Base-by-base conservation (phyloP, 1,284 basidiomycete genomes). In the Microbotryomycetes sp. region DNA sequence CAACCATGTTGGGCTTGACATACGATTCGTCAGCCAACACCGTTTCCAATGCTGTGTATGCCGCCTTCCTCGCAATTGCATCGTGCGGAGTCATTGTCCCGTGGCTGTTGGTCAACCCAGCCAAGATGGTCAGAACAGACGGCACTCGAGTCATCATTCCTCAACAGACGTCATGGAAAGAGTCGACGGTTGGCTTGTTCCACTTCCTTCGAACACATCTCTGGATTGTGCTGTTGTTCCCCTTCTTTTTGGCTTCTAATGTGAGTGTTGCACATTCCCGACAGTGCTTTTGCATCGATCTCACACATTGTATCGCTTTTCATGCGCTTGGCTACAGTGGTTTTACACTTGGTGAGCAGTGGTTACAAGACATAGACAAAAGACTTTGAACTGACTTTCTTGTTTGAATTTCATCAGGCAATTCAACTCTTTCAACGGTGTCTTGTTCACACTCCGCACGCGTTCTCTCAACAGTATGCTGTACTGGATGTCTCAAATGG, bases 1-100 rank as follows among this genome's bases (percentile, higher is more conserved):
- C 84, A 16, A 84, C 87, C 46, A 80, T 85, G 23, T 77, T 87
- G 32, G 84, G 81, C 1, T 73, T 79, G 56, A 84, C 85, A 36
- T 68, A 73, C 50, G 54, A 74, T 49, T 66, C 60, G 55, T 49
- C 56, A 23, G n/a, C 48, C 25, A 61, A 61, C 58, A 63, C 55
- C 7, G 64, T 68, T 36, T 26, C 31, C 4, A 68, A 68, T 46
- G 4, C 19, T 1, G 67, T 71, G 25, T 73, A 72, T 51, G 64
- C 64, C 42, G 67, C 60, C 16, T 71, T 73, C 57, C 61, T 73
- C 23, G 59, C 58, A 9, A 64, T 73, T 23, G 60, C 58, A 1
- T 60, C 63, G 0, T n/a, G 59, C 15, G 67, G 61, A 3, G 36
- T 51, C 1, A 45, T 66, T 30, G 16, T 71, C 4, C 66, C 70